These are phyloP conservation scores for Porphyridium purpureum DNA, from an alignment of 23 red algal species.

Conservation along the genomic window DNA sequence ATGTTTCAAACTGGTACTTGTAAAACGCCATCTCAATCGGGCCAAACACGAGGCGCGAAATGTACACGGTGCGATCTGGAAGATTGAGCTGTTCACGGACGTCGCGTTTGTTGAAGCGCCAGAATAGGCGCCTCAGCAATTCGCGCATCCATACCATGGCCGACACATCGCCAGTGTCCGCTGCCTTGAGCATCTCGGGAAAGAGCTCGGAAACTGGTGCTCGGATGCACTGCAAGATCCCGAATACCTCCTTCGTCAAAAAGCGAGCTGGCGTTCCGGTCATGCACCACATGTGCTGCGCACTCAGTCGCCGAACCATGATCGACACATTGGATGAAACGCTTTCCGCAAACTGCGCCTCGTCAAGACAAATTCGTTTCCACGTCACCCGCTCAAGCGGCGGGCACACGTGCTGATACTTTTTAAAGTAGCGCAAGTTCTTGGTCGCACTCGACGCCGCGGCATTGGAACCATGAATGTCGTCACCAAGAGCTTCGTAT, in stretches of 20 bases:
- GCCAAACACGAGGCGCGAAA: slow-evolving; percentile 18
- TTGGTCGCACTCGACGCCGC: not conserved
- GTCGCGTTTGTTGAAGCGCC: slow-evolving; percentile 45
- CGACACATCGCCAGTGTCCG: no score
- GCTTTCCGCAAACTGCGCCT: slow-evolving; percentile 54
- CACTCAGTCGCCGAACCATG: slow-evolving; percentile 26
- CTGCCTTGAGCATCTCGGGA: no score
- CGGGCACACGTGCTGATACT: slow-evolving; percentile 21
- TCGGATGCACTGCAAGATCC: slow-evolving; percentile 33
- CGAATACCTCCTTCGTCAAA: slow-evolving; percentile 18
- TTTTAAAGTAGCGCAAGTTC: slow-evolving; percentile 19
- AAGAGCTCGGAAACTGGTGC: slow-evolving; percentile 7
- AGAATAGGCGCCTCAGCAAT: slow-evolving; percentile 23
- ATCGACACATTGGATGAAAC: slow-evolving; percentile 16
- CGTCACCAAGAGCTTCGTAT: slow-evolving; percentile 62
- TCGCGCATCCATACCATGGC: slow-evolving; percentile 16
- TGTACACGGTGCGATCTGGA: slow-evolving; percentile 16
- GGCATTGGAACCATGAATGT: slow-evolving; percentile 24
- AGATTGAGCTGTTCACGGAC: slow-evolving; percentile 43
- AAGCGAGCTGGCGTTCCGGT: slow-evolving; percentile 62
- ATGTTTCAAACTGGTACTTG: slow-evolving; percentile 8
- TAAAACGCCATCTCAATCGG: slow-evolving; percentile 56
- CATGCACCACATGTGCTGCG: slow-evolving; percentile 68
- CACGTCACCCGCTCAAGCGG: slow-evolving; percentile 59
- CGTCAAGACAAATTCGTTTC: slow-evolving; percentile 66